Conservation (phyloP, 345 rosid species). For the Euphorbia tirucalli region DNA sequence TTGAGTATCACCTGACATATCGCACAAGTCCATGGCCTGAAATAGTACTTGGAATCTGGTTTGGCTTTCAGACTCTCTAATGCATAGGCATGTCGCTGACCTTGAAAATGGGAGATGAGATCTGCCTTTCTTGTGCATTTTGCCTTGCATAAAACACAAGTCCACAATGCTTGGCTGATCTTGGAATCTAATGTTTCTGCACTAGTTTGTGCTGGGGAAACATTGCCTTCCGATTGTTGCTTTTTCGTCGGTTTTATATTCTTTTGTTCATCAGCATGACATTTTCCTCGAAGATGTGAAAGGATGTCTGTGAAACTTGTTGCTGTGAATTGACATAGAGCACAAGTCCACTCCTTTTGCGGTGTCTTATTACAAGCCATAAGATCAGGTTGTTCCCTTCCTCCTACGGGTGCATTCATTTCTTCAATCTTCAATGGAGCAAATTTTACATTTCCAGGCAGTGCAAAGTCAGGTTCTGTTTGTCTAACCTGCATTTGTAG, state of each 20-base stretch:
- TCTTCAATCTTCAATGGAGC: too few relatives aligned
- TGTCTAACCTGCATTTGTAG: constrained; percentile 9
- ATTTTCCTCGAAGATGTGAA: constrained; percentile 24
- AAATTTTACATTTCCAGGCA: constrained; percentile 1
- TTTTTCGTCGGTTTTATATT: constrained; percentile 8
- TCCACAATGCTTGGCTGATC: neutral
- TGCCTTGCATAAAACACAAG: neutral
- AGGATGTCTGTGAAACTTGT: constrained; percentile 12
- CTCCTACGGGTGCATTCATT: too few relatives aligned
- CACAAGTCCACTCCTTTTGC: constrained; percentile 33
- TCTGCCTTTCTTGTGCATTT: neutral
- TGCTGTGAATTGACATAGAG: constrained; percentile 24
- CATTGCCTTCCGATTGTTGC: neutral
- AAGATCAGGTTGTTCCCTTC: constrained; percentile 1
- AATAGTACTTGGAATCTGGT: neutral
- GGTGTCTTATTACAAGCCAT: constrained; percentile 6
- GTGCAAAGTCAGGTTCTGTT: neutral
- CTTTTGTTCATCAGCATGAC: neutral
- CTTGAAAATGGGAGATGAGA: constrained; percentile 23
- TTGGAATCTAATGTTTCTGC: neutral
- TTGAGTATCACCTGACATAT: neutral
- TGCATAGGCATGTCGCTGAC: constrained; percentile 25
- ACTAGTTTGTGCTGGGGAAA: neutral
- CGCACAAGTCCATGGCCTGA: neutral
- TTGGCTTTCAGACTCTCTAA: constrained; percentile 11